Conservation (phyloP, 2,329 filamentous ascomycete species). For the Xylaria sp. region DNA sequence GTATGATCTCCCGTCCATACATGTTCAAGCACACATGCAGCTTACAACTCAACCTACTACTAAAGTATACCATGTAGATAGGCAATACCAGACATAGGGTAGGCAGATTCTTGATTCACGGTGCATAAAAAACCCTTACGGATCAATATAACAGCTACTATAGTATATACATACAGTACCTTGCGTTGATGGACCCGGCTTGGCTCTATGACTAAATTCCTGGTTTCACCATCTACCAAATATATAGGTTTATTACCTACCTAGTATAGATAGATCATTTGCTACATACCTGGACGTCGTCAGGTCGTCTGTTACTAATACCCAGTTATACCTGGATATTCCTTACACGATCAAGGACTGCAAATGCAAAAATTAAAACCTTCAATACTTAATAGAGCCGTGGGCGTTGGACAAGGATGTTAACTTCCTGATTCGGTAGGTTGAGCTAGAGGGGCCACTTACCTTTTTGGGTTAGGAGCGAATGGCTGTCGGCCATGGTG, state of each 20-base stretch:
- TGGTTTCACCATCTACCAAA: neutral
- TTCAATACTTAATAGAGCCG: constrained; percentile 9
- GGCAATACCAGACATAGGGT: neutral
- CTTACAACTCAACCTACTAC: constrained; percentile 4
- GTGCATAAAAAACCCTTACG: constrained; percentile 19
- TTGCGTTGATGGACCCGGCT: constrained; percentile 27
- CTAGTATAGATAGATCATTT: neutral
- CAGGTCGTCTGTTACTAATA: neutral
- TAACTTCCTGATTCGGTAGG: constrained; percentile 38
- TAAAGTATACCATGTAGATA: neutral
- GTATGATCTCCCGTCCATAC: neutral
- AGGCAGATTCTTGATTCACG: constrained; percentile 18
- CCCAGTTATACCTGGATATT: constrained; percentile 1
- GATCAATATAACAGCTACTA: constrained; percentile 3
- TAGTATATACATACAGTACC: constrained; percentile 15
- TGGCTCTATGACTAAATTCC: constrained; percentile 15
- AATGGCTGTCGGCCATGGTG: neutral
- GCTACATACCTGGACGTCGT: neutral
- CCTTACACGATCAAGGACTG: neutral
- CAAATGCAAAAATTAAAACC: constrained; percentile 6
- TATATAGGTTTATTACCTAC: neutral
- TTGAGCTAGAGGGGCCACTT: constrained; percentile 23
- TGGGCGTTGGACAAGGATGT: constrained; percentile 24
- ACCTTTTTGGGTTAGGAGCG: constrained; percentile 24
- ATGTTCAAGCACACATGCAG: neutral